Evolutionary conservation across 2,329 filamentous ascomycete genomes (phyloP), one percentile per base, ranked within the genome.

Genomic region (Aspergillus caelatus): DNA sequence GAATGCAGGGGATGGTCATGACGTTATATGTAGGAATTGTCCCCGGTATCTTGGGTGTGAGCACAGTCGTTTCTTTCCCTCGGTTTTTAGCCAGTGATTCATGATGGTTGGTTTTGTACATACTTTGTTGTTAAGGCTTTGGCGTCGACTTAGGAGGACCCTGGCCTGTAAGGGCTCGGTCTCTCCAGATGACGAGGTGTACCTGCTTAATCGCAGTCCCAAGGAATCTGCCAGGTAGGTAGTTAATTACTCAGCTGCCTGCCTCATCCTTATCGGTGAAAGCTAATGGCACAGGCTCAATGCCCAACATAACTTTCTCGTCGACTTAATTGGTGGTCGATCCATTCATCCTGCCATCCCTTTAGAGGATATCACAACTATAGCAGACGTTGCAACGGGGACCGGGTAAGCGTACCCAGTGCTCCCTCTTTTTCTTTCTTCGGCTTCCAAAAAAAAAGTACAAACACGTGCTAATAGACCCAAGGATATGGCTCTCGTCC

Each of bases 361-460:
- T 0, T 60, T 46, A 12, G 63, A 64, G 5, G 50, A 62, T 1
- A 52, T 74, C 12, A 61, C 60, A 1, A 36, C 65, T 3, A 55
- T 75, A 11, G 73, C 73, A 11, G 73, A 75, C 43, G 23, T 74
- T 9, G 73, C 65, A 3, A 74, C 73, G n/a, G 73, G 73, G 5
- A 75, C 73, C 4, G 73, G 73, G 72, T 74, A 67, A 23, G 61
- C 64, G 9, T 32, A 9, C 8, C 16, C 16, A 26, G 21, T 16
- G 11, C 21, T 23, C 11, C 16, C 32, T 26, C 26, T 32, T 4
- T 41, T 30, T 46, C n/a, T 16, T 30, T 16, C 10, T 4, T 4
- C 32, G 14, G 16, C 39, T 19, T 41, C 16, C 7, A 41, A 9
- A 8, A 32, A 34, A 34, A 34, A 34, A 26, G 21, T 39, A 41